A percentile compares a stretch with the other conserved stretches of the same genome.
These are phyloP conservation scores for Medicago lupulina DNA, from an alignment of 306 rosid species.

Conservation along the genomic window DNA sequence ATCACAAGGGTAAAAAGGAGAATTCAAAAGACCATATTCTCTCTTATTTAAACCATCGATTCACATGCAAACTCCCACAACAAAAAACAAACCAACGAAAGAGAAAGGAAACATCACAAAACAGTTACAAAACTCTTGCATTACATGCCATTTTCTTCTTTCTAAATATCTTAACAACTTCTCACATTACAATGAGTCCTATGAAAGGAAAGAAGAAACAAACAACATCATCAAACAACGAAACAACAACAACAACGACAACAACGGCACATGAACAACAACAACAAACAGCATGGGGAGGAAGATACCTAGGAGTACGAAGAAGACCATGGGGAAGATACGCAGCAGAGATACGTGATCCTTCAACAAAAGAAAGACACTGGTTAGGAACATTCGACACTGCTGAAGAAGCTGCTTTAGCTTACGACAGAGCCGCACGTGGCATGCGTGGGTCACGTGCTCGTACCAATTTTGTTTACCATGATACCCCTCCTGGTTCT, in stretches of 20 bases:
- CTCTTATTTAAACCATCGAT: constrained; percentile 51
- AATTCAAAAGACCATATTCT: not conserved
- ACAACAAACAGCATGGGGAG: constrained; percentile 53
- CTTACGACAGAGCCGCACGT: constrained; percentile 64
- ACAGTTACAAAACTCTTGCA: not conserved
- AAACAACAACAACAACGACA: constrained; percentile 29
- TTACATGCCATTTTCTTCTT: constrained; percentile 36
- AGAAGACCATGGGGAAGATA: constrained; percentile 68
- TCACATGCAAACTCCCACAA: constrained; percentile 51
- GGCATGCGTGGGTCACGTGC: constrained; percentile 68
- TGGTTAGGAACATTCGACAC: constrained; percentile 69
- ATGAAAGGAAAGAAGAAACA: constrained; percentile 53
- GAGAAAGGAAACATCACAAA: constrained; percentile 43
- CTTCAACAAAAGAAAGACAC: constrained; percentile 63
- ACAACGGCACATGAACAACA: constrained; percentile 26
- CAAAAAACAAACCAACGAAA: constrained; percentile 33
- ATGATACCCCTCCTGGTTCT: constrained; percentile 55
- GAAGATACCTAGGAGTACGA: constrained; percentile 61
- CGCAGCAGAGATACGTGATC: constrained; percentile 64
- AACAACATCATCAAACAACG: constrained; percentile 25
- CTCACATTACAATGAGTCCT: constrained; percentile 38
- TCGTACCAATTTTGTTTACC: constrained; percentile 60
- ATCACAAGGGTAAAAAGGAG: constrained; percentile 20
- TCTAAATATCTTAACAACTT: not conserved
- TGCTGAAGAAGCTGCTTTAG: constrained; percentile 65